phyloP scores from a whole-genome alignment of 345 rosid genomes.

The Gossypium mustelinum region DNA sequence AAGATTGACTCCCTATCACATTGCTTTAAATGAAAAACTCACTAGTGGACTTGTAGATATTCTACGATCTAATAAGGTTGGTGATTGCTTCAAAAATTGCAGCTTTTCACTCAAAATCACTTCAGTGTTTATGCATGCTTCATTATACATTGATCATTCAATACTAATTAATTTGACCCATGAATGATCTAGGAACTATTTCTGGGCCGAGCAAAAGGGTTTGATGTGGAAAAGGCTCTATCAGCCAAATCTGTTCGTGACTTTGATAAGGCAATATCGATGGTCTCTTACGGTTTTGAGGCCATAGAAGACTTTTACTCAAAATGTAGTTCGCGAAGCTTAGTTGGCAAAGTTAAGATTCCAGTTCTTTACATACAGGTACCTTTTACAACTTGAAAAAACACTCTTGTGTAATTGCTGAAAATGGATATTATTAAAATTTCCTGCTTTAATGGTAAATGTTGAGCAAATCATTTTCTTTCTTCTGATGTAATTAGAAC shows the following conservation, averaged over 20 bases:
- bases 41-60: constrained; percentile 70
- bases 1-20: constrained; percentile 45
- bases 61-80: constrained; percentile 78
- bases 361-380: constrained; percentile 97
- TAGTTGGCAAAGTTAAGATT: constrained; percentile 73
- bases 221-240: constrained; percentile 81
- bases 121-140: constrained; percentile 10
- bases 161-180: constrained; percentile 9
- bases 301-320: constrained; percentile 75
- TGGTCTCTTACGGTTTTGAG: constrained; percentile 77
- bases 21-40: constrained; percentile 55
- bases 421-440: background rate
- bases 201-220: constrained; percentile 75
- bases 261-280: constrained; percentile 84
- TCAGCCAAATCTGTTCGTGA: constrained; percentile 76
- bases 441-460: background rate
- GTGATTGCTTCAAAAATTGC: constrained; percentile 12
- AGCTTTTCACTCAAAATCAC: background rate
- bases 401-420: background rate
- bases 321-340: constrained; percentile 58
- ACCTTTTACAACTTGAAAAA: constrained; percentile 4
- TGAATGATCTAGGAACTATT: constrained; percentile 60
- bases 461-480: background rate
- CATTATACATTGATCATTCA: background rate
- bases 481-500: background rate